Percentiles rank a stretch among this genome's conserved stretches.
Conservation (phyloP, 1,284 basidiomycete species). For the Cutaneotrichosporon sp. region DNA sequence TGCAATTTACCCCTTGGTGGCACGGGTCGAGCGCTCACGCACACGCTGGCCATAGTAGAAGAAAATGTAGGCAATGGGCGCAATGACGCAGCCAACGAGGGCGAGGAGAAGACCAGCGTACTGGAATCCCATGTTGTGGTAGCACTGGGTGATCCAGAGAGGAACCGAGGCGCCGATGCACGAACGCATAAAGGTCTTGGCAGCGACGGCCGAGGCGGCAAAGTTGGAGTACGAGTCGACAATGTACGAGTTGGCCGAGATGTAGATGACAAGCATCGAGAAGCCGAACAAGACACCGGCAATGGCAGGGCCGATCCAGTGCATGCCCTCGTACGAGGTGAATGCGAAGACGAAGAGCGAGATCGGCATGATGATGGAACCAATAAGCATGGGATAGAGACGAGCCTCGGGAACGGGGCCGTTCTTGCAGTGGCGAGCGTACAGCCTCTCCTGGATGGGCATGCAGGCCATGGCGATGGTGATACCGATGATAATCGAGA, state of each 20-base stretch:
- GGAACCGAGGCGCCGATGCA: slow-evolving; percentile 52
- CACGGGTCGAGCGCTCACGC: slow-evolving; percentile 30
- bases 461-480: slow-evolving; percentile 35
- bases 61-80: slow-evolving; percentile 45
- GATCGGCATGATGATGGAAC: slow-evolving; percentile 45
- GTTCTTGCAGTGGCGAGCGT: slow-evolving; percentile 31
- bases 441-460: slow-evolving; percentile 46
- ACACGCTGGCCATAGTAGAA: slow-evolving; percentile 43
- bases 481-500: slow-evolving; percentile 48
- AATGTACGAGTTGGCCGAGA: slow-evolving; percentile 49
- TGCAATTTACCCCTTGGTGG: slow-evolving; percentile 21
- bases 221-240: slow-evolving; percentile 40
- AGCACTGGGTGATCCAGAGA: slow-evolving; percentile 33
- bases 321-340: slow-evolving; percentile 38
- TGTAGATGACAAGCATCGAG: slow-evolving; percentile 47
- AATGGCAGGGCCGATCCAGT: slow-evolving; percentile 44
- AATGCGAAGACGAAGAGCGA: slow-evolving; percentile 54
- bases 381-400: slow-evolving; percentile 43
- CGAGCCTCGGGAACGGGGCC: slow-evolving; percentile 39
- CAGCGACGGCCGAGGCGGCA: slow-evolving; percentile 54
- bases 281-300: slow-evolving; percentile 42
- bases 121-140: slow-evolving; percentile 41
- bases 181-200: slow-evolving; percentile 57
- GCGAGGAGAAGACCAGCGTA: slow-evolving; percentile 42
- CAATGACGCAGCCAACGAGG: slow-evolving; percentile 35